A percentile compares a stretch with the other conserved stretches of the same genome.
Conservation (phyloP, 2,329 filamentous ascomycete species). For the Lachnellula arida region DNA sequence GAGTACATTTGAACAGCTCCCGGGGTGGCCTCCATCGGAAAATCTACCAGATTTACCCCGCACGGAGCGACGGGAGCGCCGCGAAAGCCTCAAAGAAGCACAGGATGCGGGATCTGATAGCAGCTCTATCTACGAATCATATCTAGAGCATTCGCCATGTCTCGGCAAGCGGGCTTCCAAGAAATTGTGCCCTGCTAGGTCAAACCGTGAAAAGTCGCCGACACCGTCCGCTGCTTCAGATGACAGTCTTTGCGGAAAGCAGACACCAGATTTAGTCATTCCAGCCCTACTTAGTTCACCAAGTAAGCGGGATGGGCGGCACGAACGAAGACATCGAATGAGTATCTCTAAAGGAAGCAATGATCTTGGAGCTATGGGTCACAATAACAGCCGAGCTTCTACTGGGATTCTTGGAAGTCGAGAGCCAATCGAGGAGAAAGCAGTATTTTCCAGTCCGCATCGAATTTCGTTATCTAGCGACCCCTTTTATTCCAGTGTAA, state of each 20-base stretch:
- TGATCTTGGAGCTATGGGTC: conserved; percentile 7
- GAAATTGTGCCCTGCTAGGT: not conserved
- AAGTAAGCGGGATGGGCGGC: conserved; percentile 14
- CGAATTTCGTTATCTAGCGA: conserved; percentile 15
- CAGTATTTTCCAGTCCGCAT: conserved; percentile 2
- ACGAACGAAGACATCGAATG: conserved; percentile 11
- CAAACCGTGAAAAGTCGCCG: conserved; percentile 9
- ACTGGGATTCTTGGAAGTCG: conserved; percentile 2
- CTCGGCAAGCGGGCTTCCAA: conserved; percentile 11
- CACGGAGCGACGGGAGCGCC: conserved; percentile 15
- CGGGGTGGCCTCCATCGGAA: conserved; percentile 21
- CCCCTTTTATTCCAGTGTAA: conserved; percentile 22
- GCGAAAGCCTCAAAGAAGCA: conserved; percentile 16
- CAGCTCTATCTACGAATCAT: conserved; percentile 17
- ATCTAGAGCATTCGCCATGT: conserved; percentile 16
- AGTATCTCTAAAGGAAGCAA: conserved; percentile 4
- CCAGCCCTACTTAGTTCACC: conserved; percentile 23
- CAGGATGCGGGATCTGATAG: conserved; percentile 11
- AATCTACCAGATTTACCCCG: conserved; percentile 20
- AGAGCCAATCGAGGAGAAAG: not conserved
- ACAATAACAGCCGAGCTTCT: conserved; percentile 14
- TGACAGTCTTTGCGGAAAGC: conserved; percentile 23
- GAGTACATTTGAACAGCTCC: conserved; percentile 15
- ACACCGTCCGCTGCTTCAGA: conserved; percentile 17
- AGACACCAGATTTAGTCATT: conserved; percentile 21